phyloP scores from a whole-genome alignment of 306 rosid genomes.

The Sophora flavescens region DNA sequence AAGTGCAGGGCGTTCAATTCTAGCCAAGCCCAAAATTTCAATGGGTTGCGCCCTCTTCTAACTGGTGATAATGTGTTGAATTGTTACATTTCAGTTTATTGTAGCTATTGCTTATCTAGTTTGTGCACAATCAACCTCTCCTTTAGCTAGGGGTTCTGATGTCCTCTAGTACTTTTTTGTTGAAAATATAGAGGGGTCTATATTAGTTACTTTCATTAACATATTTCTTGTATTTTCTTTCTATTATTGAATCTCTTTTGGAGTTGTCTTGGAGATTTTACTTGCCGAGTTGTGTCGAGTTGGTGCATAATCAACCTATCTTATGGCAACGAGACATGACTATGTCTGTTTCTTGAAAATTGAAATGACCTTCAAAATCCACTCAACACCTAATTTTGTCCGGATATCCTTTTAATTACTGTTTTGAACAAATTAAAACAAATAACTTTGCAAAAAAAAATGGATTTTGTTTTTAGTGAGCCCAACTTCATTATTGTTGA shows the following conservation, averaged over 20 bases:
- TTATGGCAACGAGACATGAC: too few species aligned
- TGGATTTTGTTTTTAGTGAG: too few species aligned
- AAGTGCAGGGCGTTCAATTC: conserved; percentile 72
- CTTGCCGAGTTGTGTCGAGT: too few species aligned
- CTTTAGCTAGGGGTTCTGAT: not conserved
- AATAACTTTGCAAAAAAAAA: too few species aligned
- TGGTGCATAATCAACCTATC: too few species aligned
- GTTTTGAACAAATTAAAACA: too few species aligned
- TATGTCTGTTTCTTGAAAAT: too few species aligned
- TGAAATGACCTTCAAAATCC: too few species aligned
- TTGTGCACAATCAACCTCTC: not conserved
- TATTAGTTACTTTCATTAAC: not conserved
- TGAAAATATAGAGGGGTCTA: not conserved
- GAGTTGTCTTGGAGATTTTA: not conserved
- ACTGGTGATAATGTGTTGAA: not conserved
- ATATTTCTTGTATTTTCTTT: not conserved
- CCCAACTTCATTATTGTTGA: too few species aligned
- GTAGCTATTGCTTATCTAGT: not conserved
- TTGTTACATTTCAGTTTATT: not conserved
- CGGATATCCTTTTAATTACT: too few species aligned
- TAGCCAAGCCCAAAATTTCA: conserved; percentile 62
- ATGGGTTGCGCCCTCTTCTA: conserved; percentile 46
- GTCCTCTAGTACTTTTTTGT: not conserved
- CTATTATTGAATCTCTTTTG: not conserved
- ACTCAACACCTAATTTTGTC: too few species aligned